phyloP scores from a whole-genome alignment of 495 filamentous ascomycete species.

The Xylaria flabelliformis region DNA sequence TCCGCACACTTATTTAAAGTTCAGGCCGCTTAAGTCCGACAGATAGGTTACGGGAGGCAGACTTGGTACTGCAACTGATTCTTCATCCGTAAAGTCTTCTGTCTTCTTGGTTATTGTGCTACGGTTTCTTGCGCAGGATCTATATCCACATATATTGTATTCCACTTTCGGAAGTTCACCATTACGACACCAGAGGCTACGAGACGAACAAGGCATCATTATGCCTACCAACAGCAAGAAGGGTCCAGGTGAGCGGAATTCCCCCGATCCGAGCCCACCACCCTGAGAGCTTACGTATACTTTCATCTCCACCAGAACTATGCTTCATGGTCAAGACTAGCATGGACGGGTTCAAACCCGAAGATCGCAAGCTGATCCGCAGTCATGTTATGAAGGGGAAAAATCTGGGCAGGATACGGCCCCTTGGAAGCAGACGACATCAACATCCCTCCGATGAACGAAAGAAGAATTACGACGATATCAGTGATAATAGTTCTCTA shows the following conservation, averaged over 20 bases:
- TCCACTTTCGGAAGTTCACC: background rate
- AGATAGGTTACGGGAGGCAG: background rate
- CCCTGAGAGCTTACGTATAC: background rate
- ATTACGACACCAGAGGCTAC: background rate
- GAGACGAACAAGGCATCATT: background rate
- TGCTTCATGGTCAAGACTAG: background rate
- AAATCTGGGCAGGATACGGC: slow-evolving; percentile 38
- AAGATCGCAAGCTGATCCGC: slow-evolving; percentile 51
- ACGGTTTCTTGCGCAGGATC: background rate
- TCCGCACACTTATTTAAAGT: background rate
- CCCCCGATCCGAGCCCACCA: background rate
- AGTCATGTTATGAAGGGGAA: slow-evolving; percentile 60
- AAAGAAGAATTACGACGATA: background rate
- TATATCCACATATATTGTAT: background rate
- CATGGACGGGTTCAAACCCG: slow-evolving; percentile 34
- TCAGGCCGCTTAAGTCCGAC: background rate
- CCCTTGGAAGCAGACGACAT: background rate
- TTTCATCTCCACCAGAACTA: background rate
- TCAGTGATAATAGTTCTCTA: background rate
- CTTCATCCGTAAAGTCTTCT: background rate
- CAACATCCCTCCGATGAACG: background rate
- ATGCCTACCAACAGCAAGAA: background rate
- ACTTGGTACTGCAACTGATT: background rate
- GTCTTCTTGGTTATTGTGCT: background rate
- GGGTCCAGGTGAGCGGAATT: background rate